Base-by-base conservation (phyloP, 176 grass and related monocot species). In the Aegilops umbellulata region DNA sequence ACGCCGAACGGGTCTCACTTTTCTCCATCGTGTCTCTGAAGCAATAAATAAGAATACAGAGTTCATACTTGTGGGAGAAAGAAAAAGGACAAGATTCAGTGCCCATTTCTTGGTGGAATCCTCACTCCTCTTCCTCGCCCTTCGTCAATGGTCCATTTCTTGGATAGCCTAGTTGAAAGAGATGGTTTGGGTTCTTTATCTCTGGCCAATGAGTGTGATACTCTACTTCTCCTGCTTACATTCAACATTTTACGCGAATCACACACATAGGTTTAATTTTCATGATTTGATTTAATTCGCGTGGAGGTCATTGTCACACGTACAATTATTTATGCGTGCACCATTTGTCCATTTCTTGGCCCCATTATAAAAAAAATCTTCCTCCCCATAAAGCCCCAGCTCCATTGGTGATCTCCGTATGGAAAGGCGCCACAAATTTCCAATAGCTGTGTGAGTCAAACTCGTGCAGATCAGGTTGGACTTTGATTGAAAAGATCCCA, bases 381-480 rank as follows among this genome's bases (percentile, higher is more conserved):
- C 58, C 8, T 8, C 71, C 23, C 31, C 68, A 68, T 46, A 76
- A 81, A 80, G 47, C 22, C 34, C 61, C 69, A 69, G 30, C 71
- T 69, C 83, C 83, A 86, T 77, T 85, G 88, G 62, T 49, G 60
- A 27, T 35, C 78, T 80, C 32, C 5, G 7, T 44, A 58, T n/a
- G 39, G 36, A 27, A 0, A 74, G 76, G 32, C 32, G 82, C 87
- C 82, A 25, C 42, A 34, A 44, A 34, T 30, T 65, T 34, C 29
- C 42, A 8, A 19, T 84, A 15, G 42, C 27, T 17, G 62, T 9
- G 19, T 38, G 16, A 16, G 70, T 90, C 64, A 90, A 90, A 64
- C 63, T 69, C 30, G 51, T 82, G 83, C 78, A 29, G 39, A 82
- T 69, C 38, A 78, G 63, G n/a, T 90, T 90, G 79, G 79, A 86